phyloP scores from a whole-genome alignment of 345 rosid species.

The Citrus maxima region DNA sequence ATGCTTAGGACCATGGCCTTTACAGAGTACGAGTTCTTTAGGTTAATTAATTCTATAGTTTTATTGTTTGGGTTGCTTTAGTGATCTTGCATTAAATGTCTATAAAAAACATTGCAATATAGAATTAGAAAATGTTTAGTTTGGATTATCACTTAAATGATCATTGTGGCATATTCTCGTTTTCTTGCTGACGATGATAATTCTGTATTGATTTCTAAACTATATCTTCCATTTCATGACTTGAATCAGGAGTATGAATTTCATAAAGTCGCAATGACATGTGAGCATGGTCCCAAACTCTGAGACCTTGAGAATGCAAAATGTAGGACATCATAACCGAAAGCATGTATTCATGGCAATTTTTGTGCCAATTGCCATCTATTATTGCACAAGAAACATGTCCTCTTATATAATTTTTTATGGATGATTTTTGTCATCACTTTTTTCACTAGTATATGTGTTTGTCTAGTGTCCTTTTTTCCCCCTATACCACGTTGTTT shows the following conservation, averaged over 20 bases:
- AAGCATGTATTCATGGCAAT: too few relatives aligned
- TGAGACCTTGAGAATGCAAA: too few relatives aligned
- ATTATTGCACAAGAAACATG: constrained; percentile 3
- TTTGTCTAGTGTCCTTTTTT: background rate
- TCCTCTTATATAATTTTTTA: background rate
- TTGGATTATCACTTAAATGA: background rate
- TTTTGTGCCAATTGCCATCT: background rate
- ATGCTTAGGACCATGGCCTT: too few relatives aligned
- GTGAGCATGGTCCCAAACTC: background rate
- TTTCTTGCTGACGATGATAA: background rate
- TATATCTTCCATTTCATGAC: too few relatives aligned
- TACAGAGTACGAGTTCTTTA: too few relatives aligned
- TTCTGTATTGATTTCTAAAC: background rate
- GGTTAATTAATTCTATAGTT: too few relatives aligned
- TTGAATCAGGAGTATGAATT: constrained; percentile 32
- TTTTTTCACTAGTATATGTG: background rate
- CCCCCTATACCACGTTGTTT: background rate
- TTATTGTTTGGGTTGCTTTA: too few relatives aligned
- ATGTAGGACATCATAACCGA: too few relatives aligned
- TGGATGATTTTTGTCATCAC: background rate
- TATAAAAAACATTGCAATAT: too few relatives aligned
- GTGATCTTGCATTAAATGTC: too few relatives aligned
- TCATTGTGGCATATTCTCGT: background rate
- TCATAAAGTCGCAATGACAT: constrained; percentile 1
- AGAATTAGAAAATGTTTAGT: too few relatives aligned